phyloP scores from a whole-genome alignment of 1,284 basidiomycete species.

The Ganoderma lingzhi region DNA sequence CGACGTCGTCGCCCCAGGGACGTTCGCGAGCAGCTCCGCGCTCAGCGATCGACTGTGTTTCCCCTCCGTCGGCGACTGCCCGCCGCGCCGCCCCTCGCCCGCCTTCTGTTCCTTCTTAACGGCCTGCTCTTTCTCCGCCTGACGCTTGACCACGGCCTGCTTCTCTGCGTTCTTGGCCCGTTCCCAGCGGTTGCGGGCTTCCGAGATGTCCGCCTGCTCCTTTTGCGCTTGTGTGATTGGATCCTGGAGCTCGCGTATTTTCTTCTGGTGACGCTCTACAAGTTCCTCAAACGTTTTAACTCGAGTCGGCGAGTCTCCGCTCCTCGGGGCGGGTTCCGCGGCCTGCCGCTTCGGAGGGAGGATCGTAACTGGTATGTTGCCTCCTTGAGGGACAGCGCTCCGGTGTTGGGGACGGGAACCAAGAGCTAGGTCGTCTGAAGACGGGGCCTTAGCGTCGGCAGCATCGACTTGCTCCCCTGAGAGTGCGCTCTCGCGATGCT shows the following conservation, averaged over 20 bases:
- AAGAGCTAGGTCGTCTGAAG: conserved; percentile 37
- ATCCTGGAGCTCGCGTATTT: conserved; percentile 76
- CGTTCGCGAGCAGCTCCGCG: conserved; percentile 62
- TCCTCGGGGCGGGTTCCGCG: conserved; percentile 38
- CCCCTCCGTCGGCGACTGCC: conserved; percentile 36
- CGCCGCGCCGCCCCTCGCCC: conserved; percentile 41
- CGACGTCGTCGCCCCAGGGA: conserved; percentile 48
- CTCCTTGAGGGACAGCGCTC: conserved; percentile 45
- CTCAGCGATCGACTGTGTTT: conserved; percentile 61
- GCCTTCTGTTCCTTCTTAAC: conserved; percentile 54
- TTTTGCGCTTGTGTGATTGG: conserved; percentile 77
- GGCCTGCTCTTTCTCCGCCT: conserved; percentile 69
- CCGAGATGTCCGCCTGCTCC: conserved; percentile 72
- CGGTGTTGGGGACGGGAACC: conserved; percentile 39
- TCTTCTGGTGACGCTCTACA: conserved; percentile 82
- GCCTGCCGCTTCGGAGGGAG: conserved; percentile 66
- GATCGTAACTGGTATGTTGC: conserved; percentile 68
- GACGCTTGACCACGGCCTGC: conserved; percentile 70
- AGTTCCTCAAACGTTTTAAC: conserved; percentile 82
- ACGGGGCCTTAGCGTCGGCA: conserved; percentile 19
- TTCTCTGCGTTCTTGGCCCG: conserved; percentile 72
- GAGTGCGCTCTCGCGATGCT: conserved; percentile 65
- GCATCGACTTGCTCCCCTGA: conserved; percentile 42
- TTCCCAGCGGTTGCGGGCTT: conserved; percentile 81
- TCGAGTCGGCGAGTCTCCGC: conserved; percentile 52